Percentiles rank a stretch among this genome's conserved stretches.
phyloP scores from a whole-genome alignment of 805 yeast species.

The Suhomyces pyralidae region DNA sequence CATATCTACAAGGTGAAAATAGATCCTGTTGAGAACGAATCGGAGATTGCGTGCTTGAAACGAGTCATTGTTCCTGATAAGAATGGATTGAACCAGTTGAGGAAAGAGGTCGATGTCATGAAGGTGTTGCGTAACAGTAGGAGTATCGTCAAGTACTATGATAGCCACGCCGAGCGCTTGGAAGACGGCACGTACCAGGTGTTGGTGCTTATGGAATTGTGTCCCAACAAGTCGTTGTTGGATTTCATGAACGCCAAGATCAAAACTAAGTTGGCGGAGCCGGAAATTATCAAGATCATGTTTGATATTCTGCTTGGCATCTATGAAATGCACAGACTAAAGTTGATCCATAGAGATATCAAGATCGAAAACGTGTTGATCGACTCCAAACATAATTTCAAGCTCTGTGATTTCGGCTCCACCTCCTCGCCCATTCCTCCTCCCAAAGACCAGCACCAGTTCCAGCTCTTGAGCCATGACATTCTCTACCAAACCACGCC shows the following conservation, averaged over 20 bases:
- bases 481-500: slow-evolving; percentile 90
- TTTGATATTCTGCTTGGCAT: slow-evolving; percentile 76
- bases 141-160: slow-evolving; percentile 66
- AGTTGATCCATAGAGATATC: slow-evolving; percentile 86
- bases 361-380: slow-evolving; percentile 93
- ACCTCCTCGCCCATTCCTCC: slow-evolving; percentile 66
- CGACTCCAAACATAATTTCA: slow-evolving; percentile 64
- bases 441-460: slow-evolving; percentile 72
- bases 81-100: slow-evolving; percentile 57
- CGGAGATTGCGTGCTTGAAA: slow-evolving; percentile 64
- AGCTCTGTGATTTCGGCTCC: slow-evolving; percentile 93
- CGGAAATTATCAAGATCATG: slow-evolving; percentile 80
- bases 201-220: slow-evolving; percentile 85
- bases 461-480: slow-evolving; percentile 76
- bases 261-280: slow-evolving; percentile 70
- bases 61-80: slow-evolving; percentile 73
- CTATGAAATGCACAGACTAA: slow-evolving; percentile 77
- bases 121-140: slow-evolving; percentile 54
- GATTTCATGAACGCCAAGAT: slow-evolving; percentile 89
- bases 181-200: slow-evolving; percentile 69
- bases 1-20: slow-evolving; percentile 68
- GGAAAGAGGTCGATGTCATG: slow-evolving; percentile 82
- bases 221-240: slow-evolving; percentile 80
- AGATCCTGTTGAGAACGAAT: slow-evolving; percentile 42
- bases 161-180: slow-evolving; percentile 69